Conservation (phyloP, 2,329 filamentous ascomycete species). For the Aspergillus proliferans region DNA sequence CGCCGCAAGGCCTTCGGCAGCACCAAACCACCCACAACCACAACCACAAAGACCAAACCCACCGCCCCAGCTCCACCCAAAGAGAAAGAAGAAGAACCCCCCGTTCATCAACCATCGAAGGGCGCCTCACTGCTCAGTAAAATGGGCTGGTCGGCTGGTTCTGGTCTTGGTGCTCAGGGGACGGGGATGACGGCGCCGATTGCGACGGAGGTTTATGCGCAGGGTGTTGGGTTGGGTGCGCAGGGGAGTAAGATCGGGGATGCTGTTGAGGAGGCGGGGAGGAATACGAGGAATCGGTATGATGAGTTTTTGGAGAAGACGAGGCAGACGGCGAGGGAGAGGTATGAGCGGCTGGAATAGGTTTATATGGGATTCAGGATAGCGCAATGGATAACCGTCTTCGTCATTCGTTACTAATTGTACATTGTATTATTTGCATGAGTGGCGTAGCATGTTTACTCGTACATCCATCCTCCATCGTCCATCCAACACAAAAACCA, state of each 20-base stretch:
- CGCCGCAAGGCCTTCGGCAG: slow-evolving; percentile 40
- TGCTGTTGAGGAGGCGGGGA: slow-evolving; percentile 42
- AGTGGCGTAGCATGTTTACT: not conserved
- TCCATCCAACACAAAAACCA: not conserved
- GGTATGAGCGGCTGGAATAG: slow-evolving; percentile 40
- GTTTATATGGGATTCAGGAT: not conserved
- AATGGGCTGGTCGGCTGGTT: slow-evolving; percentile 46
- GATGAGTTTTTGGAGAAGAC: slow-evolving; percentile 45
- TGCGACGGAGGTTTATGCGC: slow-evolving; percentile 44
- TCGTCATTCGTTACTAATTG: not conserved
- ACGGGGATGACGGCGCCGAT: slow-evolving; percentile 44
- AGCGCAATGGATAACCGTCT: not conserved
- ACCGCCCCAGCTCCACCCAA: slow-evolving; percentile 19
- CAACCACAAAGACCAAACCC: slow-evolving; percentile 12
- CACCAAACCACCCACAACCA: slow-evolving; percentile 14
- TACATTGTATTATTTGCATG: slow-evolving; percentile 1
- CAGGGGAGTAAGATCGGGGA: slow-evolving; percentile 46
- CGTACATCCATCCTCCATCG: not conserved
- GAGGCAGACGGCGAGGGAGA: slow-evolving; percentile 40
- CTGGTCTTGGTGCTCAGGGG: slow-evolving; percentile 44
- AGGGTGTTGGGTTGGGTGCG: slow-evolving; percentile 45
- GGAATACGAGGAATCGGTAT: slow-evolving; percentile 44
- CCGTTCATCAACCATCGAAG: slow-evolving; percentile 35
- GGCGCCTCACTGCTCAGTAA: slow-evolving; percentile 47
- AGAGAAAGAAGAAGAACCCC: slow-evolving; percentile 24